Evolutionary conservation across 257 asterid genomes (phyloP), one percentile per base, ranked within the genome.

Genomic region (Penstemon barbatus): DNA sequence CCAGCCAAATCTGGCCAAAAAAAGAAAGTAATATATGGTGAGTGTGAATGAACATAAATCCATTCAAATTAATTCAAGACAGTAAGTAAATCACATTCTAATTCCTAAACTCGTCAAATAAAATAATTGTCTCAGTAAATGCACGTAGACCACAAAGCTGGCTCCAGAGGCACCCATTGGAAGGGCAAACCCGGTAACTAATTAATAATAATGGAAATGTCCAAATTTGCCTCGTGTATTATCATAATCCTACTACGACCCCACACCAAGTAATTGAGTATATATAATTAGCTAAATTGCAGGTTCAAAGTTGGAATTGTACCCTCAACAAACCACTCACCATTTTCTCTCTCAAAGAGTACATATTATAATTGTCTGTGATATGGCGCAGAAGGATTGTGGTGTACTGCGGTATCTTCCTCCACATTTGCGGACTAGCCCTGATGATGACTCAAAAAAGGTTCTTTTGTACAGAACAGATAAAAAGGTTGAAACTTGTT

Each of bases 261-360:
- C 57, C 42, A 11, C 53, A 66, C 58, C 54, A 12, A 45, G 38
- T 68, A 25, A 25, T 25, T 25, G 25, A 19, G 51, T 78, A 71
- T 80, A 71, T 80, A 72, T 68, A 82, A 78, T 80, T 82, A 72
- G 92, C 72, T 83, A 46, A 54, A 67, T 77, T 86, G 78, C 87
- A 82, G 92, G 92, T 86, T 81, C 77, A 72, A 72, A 79, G 86
- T 87, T 72, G 92, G 91, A 78, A 73, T 75, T 57, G 55, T 56
- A 44, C 56, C 57, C 69, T 41, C 70, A 54, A 45, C 65, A 61
- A 57, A 57, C 4, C 4, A 3, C 33, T 25, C 33, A 37, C 13
- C 5, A 48, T 58, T 67, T 52, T 15, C 49, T 61, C n/a, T 40
- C 66, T 62, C 77, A 69, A 63, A 73, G 39, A 63, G 43, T 61